Percentiles rank a stretch among this genome's conserved stretches.
Conservation (phyloP, 2,329 filamentous ascomycete genomes). For the Aspergillus tanneri region DNA sequence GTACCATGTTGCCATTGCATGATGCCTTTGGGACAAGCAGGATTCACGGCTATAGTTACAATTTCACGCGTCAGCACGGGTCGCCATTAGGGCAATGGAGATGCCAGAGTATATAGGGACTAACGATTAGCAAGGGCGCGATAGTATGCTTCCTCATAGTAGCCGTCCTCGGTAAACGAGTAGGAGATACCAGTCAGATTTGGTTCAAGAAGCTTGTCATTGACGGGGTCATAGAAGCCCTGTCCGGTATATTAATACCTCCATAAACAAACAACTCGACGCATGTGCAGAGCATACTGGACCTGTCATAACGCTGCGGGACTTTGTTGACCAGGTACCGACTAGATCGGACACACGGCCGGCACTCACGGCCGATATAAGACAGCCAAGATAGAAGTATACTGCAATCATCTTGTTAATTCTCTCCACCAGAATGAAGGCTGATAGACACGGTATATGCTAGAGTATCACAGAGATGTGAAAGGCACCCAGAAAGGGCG, state of each 20-base stretch:
- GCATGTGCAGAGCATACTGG: constrained; percentile 51
- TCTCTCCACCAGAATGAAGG: constrained; percentile 7
- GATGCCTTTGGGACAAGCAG: constrained; percentile 62
- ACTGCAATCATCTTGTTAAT: constrained; percentile 28
- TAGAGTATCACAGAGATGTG: neutral
- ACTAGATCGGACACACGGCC: constrained; percentile 53
- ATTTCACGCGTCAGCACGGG: constrained; percentile 14
- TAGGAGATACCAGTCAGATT: constrained; percentile 68
- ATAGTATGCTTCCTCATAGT: constrained; percentile 69
- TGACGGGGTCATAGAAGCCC: constrained; percentile 68
- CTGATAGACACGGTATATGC: neutral
- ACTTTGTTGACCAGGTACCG: constrained; percentile 74
- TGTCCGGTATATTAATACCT: constrained; percentile 30
- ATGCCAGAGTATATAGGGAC: constrained; percentile 27
- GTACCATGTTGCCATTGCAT: constrained; percentile 73
- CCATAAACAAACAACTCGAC: neutral
- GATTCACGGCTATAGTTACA: constrained; percentile 51
- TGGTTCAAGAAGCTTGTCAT: constrained; percentile 66
- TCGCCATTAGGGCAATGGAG: neutral
- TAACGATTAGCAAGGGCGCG: constrained; percentile 67
- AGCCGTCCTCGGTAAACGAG: constrained; percentile 67
- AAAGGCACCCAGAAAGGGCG: neutral
- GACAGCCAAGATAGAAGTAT: constrained; percentile 35
- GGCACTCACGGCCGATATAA: constrained; percentile 41
- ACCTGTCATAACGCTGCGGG: constrained; percentile 66